phyloP scores from a whole-genome alignment of 306 rosid genomes.

The Trifolium fragiferum region DNA sequence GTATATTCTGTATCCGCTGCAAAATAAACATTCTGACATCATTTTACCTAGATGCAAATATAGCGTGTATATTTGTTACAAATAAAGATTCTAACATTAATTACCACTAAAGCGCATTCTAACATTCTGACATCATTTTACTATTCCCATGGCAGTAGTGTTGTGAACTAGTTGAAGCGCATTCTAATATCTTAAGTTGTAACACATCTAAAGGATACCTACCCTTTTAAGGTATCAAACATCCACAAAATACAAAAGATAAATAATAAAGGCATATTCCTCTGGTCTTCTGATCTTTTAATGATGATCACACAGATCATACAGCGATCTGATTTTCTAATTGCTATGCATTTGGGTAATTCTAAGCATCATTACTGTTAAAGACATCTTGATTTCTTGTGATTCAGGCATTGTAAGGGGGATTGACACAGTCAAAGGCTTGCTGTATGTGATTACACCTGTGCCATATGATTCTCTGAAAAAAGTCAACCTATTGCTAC shows the following conservation, averaged over 20 bases:
- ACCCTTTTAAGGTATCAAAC: slow-evolving; percentile 15
- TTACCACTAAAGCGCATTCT: neutral
- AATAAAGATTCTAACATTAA: neutral
- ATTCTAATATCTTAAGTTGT: neutral
- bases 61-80: neutral
- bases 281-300: slow-evolving; percentile 19
- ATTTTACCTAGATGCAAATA: neutral
- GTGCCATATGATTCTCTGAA: slow-evolving; percentile 74
- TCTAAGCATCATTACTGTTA: slow-evolving; percentile 23
- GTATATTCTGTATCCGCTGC: neutral
- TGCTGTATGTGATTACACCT: slow-evolving; percentile 86
- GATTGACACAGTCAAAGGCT: slow-evolving; percentile 72
- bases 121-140: slow-evolving; percentile 13
- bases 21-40: neutral
- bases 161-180: slow-evolving; percentile 8
- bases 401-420: slow-evolving; percentile 89
- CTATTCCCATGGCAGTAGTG: slow-evolving; percentile 6
- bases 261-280: neutral
- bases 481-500: slow-evolving; percentile 77
- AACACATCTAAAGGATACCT: slow-evolving; percentile 17
- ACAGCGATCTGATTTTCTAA: slow-evolving; percentile 9
- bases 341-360: slow-evolving; percentile 24
- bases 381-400: slow-evolving; percentile 40
- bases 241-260: slow-evolving; percentile 15
- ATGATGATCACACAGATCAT: neutral